These are phyloP conservation scores for Lagenidium giganteum DNA, from an alignment of 352 stramenopile species.

Conservation along the genomic window DNA sequence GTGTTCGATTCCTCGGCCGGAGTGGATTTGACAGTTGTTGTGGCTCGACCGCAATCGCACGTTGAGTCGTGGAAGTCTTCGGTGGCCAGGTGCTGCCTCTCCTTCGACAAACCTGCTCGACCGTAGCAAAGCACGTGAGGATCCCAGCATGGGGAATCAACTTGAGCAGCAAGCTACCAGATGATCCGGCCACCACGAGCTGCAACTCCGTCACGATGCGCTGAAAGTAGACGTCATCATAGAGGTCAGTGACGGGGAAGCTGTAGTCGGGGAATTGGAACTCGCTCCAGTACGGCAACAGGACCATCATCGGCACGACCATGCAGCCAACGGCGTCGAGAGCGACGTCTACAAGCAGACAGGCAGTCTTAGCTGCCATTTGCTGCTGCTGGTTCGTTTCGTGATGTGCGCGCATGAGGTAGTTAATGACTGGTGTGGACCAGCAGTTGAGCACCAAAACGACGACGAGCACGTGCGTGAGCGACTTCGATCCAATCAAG, in stretches of 20 bases:
- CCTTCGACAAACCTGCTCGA: slow-evolving; percentile 2
- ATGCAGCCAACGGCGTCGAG: slow-evolving; percentile 18
- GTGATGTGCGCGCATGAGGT: too few species aligned
- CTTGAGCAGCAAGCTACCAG: background rate
- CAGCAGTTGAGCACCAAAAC: slow-evolving; percentile 17
- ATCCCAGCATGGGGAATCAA: background rate
- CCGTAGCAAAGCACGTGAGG: background rate
- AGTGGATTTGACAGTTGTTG: too few species aligned
- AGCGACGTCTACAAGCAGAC: slow-evolving; percentile 9
- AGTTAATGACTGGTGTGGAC: slow-evolving; percentile 17
- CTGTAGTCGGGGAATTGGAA: background rate
- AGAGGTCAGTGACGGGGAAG: background rate
- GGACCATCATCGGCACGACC: slow-evolving; percentile 23
- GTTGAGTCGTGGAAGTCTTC: too few species aligned
- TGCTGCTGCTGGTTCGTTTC: too few species aligned
- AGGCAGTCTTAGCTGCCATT: slow-evolving; percentile 1
- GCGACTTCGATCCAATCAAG: background rate
- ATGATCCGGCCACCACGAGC: background rate
- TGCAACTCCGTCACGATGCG: background rate
- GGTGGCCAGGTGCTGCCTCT: too few species aligned
- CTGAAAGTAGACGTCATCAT: background rate
- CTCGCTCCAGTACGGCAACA: slow-evolving; percentile 28
- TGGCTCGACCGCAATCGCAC: too few species aligned
- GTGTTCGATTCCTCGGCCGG: too few species aligned
- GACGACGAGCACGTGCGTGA: slow-evolving; percentile 18